Evolutionary conservation across 495 filamentous ascomycete species (phyloP).

Genomic region (Parathielavia hyrcaniae): DNA sequence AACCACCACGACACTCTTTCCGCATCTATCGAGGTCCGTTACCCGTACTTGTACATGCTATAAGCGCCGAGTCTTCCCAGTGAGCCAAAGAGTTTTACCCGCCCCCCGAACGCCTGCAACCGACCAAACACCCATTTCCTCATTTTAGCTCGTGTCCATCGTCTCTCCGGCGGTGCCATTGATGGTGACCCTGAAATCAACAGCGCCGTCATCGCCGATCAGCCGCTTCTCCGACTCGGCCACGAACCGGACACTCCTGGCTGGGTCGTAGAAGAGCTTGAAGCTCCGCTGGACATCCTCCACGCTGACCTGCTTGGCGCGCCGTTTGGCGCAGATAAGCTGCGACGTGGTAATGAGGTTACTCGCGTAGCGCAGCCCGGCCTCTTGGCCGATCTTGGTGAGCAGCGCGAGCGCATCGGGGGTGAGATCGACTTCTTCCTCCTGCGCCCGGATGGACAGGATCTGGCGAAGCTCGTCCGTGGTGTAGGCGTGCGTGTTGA

Average conservation of each 20-base stretch:
- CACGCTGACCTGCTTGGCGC: slow-evolving; percentile 68
- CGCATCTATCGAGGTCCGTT: slow-evolving; percentile 9
- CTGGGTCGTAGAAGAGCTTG: slow-evolving; percentile 84
- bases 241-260: slow-evolving; percentile 83
- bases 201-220: slow-evolving; percentile 77
- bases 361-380: slow-evolving; percentile 85
- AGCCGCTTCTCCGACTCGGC: slow-evolving; percentile 84
- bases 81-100: slow-evolving; percentile 18
- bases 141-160: slow-evolving; percentile 63
- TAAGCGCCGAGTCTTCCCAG: slow-evolving; percentile 8
- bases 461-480: slow-evolving; percentile 86
- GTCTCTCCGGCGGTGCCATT: slow-evolving; percentile 50
- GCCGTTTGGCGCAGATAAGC: slow-evolving; percentile 71
- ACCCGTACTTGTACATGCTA: slow-evolving; percentile 11
- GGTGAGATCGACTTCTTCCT: slow-evolving; percentile 89
- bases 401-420: slow-evolving; percentile 84
- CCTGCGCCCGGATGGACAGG: slow-evolving; percentile 80
- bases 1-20: background rate
- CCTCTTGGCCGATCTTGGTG: slow-evolving; percentile 91
- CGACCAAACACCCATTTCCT: background rate
- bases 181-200: slow-evolving; percentile 59
- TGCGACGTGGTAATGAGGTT: slow-evolving; percentile 93
- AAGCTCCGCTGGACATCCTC: slow-evolving; percentile 91
- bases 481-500: slow-evolving; percentile 87
- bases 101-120: slow-evolving; percentile 22